A percentile compares a stretch with the other conserved stretches of the same genome.
Conservation (phyloP, 192 early-diverging fungal genomes). For the Entrophospora sp. region DNA sequence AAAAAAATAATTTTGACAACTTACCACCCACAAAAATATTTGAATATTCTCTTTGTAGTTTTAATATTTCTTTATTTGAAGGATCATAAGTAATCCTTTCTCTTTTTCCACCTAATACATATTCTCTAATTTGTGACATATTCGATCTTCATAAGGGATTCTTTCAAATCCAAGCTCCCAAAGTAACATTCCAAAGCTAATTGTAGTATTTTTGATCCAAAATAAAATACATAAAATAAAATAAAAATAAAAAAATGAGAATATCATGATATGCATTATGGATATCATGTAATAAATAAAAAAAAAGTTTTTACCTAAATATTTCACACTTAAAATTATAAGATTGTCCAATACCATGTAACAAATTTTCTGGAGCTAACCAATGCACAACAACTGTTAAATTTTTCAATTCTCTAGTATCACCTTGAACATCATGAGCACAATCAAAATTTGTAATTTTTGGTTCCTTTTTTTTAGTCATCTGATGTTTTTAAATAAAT, state of each 20-base stretch:
- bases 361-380: conserved; percentile 17
- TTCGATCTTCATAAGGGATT: conserved; percentile 7
- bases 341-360: too few species aligned
- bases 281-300: background rate
- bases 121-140: background rate
- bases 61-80: background rate
- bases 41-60: background rate
- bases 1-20: background rate
- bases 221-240: background rate
- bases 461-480: background rate
- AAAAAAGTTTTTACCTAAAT: background rate
- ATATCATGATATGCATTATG: background rate
- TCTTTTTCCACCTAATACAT: background rate
- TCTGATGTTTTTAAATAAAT: background rate
- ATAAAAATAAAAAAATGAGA: background rate
- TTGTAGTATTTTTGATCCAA: background rate
- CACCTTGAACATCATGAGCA: background rate
- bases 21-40: background rate
- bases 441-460: conserved; percentile 14
- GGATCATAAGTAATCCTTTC: background rate
- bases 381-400: background rate
- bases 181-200: conserved; percentile 7
- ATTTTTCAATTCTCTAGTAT: background rate
- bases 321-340: conserved; percentile 19
- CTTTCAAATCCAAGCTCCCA: conserved; percentile 2